Base-by-base conservation (phyloP, 1,139 yeast species). In the Kodamaea anthophila region DNA sequence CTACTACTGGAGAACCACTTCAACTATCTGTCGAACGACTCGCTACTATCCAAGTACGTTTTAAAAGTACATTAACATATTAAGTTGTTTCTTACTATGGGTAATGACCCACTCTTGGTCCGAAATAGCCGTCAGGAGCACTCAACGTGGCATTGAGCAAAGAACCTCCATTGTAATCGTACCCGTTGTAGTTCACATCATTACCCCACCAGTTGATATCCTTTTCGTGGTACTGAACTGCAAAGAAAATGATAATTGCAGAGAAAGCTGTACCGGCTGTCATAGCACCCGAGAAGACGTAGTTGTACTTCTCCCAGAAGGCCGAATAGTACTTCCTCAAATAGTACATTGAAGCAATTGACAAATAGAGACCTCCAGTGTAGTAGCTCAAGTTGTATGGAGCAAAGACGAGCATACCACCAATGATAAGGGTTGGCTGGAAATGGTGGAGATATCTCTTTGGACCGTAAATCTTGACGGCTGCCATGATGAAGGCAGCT, bases 401-500 rank as follows among this genome's bases (percentile, higher is more conserved):
- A 5, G 50, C 47, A 22, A 29, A 46, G 14, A 20, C 19, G 13
- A 40, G 16, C 30, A 45, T 29, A 5, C 50, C 51, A 10, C 42
- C 42, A 15, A 46, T 29, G 18, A 46, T 31, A 28, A 46, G 24
- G 4, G 41, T 38, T 3, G 52, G 52, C 29, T 47, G 47, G 39
- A 45, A 44, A 21, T 31, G 32, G 18, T 34, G 37, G 19, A 33
- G 29, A 18, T 24, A 32, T 21, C 28, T 33, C 28, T 26, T 26
- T 8, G 47, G 47, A 5, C 38, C 43, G 18, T 39, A 42, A 28
- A 39, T 41, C 34, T 57, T 58, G 33, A 57, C 38, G 41, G 47
- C 44, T 13, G 46, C 42, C 35, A 54, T 49, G 4, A 61, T 54
- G 13, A 55, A 28, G 1, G 54, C 63, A 16, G 53, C 37, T 14